Evolutionary conservation across 2,329 filamentous ascomycete genomes (phyloP).

Genomic region (Hypoxylon sp.): DNA sequence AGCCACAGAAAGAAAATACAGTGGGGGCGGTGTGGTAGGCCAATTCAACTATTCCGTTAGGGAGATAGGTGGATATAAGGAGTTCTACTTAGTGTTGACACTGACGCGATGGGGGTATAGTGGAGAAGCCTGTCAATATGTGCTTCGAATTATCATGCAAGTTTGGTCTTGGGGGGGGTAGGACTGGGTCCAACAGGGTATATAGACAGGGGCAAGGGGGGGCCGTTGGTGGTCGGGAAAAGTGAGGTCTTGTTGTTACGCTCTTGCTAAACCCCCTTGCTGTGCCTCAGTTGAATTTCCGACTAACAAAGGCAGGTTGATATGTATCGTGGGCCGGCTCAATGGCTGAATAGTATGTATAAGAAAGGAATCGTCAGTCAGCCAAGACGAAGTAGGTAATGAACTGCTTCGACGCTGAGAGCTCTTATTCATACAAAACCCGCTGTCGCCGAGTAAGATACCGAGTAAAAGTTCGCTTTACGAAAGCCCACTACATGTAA

Average conservation of each 20-base stretch:
- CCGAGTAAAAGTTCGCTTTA: no score
- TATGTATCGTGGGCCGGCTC: constrained; percentile 35
- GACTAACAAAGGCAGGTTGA: constrained; percentile 15
- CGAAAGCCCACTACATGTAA: constrained; percentile 7
- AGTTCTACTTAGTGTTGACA: constrained; percentile 40
- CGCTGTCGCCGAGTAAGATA: no score
- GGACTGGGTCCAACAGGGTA: constrained; percentile 39
- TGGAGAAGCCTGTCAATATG: constrained; percentile 41
- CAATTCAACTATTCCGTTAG: constrained; percentile 36
- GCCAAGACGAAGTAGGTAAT: no score
- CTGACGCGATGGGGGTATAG: constrained; percentile 43
- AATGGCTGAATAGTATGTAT: constrained; percentile 39
- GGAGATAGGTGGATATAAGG: constrained; percentile 43
- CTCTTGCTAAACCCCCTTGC: constrained; percentile 13
- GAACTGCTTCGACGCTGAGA: constrained; percentile 8
- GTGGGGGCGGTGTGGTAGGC: constrained; percentile 41
- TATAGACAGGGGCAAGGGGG: constrained; percentile 36
- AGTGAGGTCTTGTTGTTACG: constrained; percentile 20
- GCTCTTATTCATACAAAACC: constrained; percentile 28
- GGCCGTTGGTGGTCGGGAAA: constrained; percentile 30
- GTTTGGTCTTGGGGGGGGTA: constrained; percentile 39
- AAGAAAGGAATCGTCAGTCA: constrained; percentile 23
- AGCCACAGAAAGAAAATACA: constrained; percentile 32
- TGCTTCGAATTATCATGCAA: constrained; percentile 46
- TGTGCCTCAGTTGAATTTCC: constrained; percentile 35